A percentile compares a stretch with the other conserved stretches of the same genome.
phyloP scores from a whole-genome alignment of 805 yeast genomes.

The Candida gorgasii region DNA sequence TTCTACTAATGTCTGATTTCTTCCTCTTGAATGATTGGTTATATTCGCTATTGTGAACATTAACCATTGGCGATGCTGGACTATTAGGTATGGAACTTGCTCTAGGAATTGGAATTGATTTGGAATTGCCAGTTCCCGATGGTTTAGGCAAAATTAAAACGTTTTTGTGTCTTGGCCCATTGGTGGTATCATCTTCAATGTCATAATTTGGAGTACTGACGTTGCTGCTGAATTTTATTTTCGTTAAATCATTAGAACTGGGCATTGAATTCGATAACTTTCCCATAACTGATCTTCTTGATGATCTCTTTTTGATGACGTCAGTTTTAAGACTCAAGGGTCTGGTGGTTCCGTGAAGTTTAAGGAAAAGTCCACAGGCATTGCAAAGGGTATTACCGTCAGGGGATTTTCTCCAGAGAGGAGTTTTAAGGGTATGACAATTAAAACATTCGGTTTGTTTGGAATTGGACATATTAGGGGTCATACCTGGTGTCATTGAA shows the following conservation, averaged over 20 bases:
- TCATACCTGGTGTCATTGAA: background rate
- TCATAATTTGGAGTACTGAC: slow-evolving; percentile 10
- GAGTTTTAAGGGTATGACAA: slow-evolving; percentile 61
- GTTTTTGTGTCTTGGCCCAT: slow-evolving; percentile 31
- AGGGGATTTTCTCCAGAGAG: slow-evolving; percentile 62
- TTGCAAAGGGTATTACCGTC: slow-evolving; percentile 61
- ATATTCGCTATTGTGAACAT: slow-evolving; percentile 11
- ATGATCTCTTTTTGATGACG: slow-evolving; percentile 56
- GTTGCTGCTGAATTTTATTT: slow-evolving; percentile 4
- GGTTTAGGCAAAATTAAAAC: slow-evolving; percentile 46
- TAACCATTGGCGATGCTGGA: slow-evolving; percentile 22
- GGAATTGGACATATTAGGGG: background rate
- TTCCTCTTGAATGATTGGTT: slow-evolving; percentile 43
- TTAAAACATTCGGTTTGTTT: slow-evolving; percentile 48
- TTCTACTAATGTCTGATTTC: slow-evolving; percentile 32
- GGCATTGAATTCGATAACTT: slow-evolving; percentile 16
- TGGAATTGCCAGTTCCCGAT: slow-evolving; percentile 16
- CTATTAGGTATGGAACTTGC: slow-evolving; percentile 18
- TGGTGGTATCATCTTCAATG: slow-evolving; percentile 11
- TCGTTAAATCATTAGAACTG: slow-evolving; percentile 7
- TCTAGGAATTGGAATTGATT: slow-evolving; percentile 34
- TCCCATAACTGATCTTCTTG: slow-evolving; percentile 29
- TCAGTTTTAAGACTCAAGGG: slow-evolving; percentile 60
- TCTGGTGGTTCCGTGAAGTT: slow-evolving; percentile 61
- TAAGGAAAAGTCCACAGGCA: slow-evolving; percentile 63